Evolutionary conservation across 2,329 filamentous ascomycete species (phyloP), one percentile per base, ranked within the genome.

Genomic region (Calycina marina): DNA sequence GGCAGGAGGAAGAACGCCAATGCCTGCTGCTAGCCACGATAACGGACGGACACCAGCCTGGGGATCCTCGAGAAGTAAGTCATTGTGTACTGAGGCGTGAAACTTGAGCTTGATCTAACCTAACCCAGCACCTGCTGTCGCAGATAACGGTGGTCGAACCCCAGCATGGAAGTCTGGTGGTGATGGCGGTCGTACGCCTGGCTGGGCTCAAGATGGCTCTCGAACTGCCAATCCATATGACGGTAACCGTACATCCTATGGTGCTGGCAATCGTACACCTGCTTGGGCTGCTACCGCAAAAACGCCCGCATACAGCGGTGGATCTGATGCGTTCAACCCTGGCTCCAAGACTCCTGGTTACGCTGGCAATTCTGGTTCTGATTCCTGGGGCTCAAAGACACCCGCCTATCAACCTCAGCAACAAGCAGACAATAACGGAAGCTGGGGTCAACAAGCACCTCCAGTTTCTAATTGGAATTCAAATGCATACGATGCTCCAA

Each of bases 311-410:
- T 63, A 63, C 40, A n/a, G n/a, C n/a, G 50, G 50, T 13, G 49
- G 52, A 13, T 50, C 13, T 61, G 69, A 77, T 47, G 63, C 65
- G 13, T 81, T 78, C 47, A 70, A 66, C 34, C 65, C 68, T 35
- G 77, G 77, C 5, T 79, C 77, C 17, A 82, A 86, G 54, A 92
- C 84, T 1, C 85, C 85, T 3, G 76, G 72, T 1, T 85, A 80
- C 32, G 68, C 63, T 32, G 62, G 62, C 31, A n/a, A n/a, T n/a
- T n/a, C n/a, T n/a, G 73, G 79, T 5, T 63, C 62, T 30, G 70
- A 77, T 37, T 58, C 65, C 4, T 76, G 72, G 71, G 67, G 48
- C 12, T 76, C 72, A n/a, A 77, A 73, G 48, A 78, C 72, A 9
- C 76, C 69, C 27, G 78, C 66, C 32, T 84, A 75, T 44, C 78